Conservation (phyloP, 2,329 filamentous ascomycete species). For the Penicillium sp. region DNA sequence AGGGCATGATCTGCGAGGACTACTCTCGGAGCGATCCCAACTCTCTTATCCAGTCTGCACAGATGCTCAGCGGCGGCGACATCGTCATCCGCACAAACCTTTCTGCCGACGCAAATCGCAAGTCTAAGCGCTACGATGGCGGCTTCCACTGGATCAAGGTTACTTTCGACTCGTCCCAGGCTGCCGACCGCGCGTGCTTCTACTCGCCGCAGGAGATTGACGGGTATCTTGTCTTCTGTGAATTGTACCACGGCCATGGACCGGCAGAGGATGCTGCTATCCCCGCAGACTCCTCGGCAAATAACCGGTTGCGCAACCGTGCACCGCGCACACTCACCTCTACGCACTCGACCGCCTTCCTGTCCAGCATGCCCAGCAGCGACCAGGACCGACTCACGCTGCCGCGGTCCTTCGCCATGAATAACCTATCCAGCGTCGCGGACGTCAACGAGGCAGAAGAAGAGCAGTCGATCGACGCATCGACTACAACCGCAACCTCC, state of each 20-base stretch:
- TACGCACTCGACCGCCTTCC: slow-evolving; percentile 36
- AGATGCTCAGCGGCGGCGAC: slow-evolving; percentile 70
- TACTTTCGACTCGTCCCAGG: slow-evolving; percentile 72
- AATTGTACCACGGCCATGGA: slow-evolving; percentile 65
- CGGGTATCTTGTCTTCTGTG: slow-evolving; percentile 68
- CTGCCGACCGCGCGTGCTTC: slow-evolving; percentile 67
- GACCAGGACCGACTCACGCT: slow-evolving; percentile 36
- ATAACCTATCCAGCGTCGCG: slow-evolving; percentile 32
- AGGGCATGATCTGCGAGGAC: slow-evolving; percentile 83
- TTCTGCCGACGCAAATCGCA: slow-evolving; percentile 68
- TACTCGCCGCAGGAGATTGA: slow-evolving; percentile 70
- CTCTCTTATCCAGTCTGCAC: slow-evolving; percentile 66
- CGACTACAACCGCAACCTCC: slow-evolving; percentile 44
- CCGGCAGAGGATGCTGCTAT: slow-evolving; percentile 65
- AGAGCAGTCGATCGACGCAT: slow-evolving; percentile 31
- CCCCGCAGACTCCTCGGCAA: slow-evolving; percentile 45
- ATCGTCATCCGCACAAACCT: slow-evolving; percentile 67
- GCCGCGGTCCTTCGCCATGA: slow-evolving; percentile 41
- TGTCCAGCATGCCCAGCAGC: slow-evolving; percentile 25
- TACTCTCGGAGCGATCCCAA: slow-evolving; percentile 82
- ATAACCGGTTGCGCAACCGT: slow-evolving; percentile 26
- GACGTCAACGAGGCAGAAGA: slow-evolving; percentile 30
- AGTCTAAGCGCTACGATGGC: slow-evolving; percentile 77
- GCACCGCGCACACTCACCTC: slow-evolving; percentile 35
- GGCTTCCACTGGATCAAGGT: slow-evolving; percentile 91